Conservation (phyloP, 768 basidiomycete genomes). For the Tylopilus plumbeoviolaceoides region DNA sequence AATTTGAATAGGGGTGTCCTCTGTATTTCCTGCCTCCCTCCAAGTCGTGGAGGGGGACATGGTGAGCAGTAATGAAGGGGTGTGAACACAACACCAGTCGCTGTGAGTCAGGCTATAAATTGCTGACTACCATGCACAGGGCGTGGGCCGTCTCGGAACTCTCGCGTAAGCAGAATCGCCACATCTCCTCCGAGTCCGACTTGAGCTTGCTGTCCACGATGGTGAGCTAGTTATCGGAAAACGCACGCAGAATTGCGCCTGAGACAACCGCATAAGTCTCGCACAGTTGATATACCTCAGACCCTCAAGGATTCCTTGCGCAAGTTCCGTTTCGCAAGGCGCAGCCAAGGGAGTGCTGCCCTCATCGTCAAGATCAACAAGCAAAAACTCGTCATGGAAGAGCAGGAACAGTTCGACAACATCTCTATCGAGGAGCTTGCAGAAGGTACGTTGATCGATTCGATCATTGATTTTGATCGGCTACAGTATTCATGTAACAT, state of each 20-base stretch:
- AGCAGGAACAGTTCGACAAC: constrained; percentile 74
- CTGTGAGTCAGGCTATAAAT: too few relatives aligned
- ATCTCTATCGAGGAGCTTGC: constrained; percentile 80
- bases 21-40: neutral
- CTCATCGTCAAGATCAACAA: constrained; percentile 92
- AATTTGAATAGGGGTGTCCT: constrained; percentile 34
- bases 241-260: neutral
- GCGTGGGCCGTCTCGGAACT: too few relatives aligned
- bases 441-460: constrained; percentile 53
- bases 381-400: constrained; percentile 72
- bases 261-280: constrained; percentile 16
- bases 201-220: constrained; percentile 7
- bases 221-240: constrained; percentile 16
- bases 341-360: constrained; percentile 65
- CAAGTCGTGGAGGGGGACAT: constrained; percentile 11
- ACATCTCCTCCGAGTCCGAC: neutral
- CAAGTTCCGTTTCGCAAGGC: constrained; percentile 76
- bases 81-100: too few relatives aligned
- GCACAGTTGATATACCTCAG: constrained; percentile 82
- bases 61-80: neutral
- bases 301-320: constrained; percentile 72
- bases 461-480: neutral
- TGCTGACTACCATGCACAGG: neutral
- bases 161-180: constrained; percentile 1
- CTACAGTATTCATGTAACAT: neutral